Conservation (phyloP, 2,329 filamentous ascomycete genomes). For the Fusarium nodosum region DNA sequence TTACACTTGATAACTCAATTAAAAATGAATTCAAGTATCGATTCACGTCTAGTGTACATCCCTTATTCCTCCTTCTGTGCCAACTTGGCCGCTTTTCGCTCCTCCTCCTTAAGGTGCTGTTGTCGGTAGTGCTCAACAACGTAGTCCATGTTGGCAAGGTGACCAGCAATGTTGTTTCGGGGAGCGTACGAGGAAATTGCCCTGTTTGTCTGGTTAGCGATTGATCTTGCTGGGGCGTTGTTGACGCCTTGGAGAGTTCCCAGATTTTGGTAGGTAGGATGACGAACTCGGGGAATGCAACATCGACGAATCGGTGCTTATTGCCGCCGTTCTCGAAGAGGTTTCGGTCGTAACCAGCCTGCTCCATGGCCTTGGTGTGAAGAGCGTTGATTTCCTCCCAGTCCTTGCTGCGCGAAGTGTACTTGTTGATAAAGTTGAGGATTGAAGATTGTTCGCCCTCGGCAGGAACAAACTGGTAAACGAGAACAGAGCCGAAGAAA, state of each 20-base stretch:
- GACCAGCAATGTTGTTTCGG: slow-evolving; percentile 68
- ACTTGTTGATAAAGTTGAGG: slow-evolving; percentile 61
- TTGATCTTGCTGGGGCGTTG: background rate
- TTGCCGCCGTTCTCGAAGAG: slow-evolving; percentile 62
- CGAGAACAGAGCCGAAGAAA: slow-evolving; percentile 60
- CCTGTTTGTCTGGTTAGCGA: slow-evolving; percentile 55
- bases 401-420: slow-evolving; percentile 62
- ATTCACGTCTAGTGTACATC: slow-evolving; percentile 49
- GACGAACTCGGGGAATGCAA: slow-evolving; percentile 71
- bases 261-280: background rate
- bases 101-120: slow-evolving; percentile 67
- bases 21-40: slow-evolving; percentile 45
- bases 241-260: background rate
- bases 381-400: slow-evolving; percentile 67
- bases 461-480: slow-evolving; percentile 65
- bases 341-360: slow-evolving; percentile 70
- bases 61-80: slow-evolving; percentile 55
- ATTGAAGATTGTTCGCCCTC: slow-evolving; percentile 65
- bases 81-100: slow-evolving; percentile 66
- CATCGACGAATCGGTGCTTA: slow-evolving; percentile 63
- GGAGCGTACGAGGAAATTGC: slow-evolving; percentile 63
- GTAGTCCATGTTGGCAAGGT: slow-evolving; percentile 67
- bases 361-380: slow-evolving; percentile 66
- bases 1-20: slow-evolving; percentile 33
- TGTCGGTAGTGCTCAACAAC: slow-evolving; percentile 70